Evolutionary conservation across 257 asterid genomes (phyloP), one percentile per base, ranked within the genome.

Genomic region (Jaltomata sinuosa): DNA sequence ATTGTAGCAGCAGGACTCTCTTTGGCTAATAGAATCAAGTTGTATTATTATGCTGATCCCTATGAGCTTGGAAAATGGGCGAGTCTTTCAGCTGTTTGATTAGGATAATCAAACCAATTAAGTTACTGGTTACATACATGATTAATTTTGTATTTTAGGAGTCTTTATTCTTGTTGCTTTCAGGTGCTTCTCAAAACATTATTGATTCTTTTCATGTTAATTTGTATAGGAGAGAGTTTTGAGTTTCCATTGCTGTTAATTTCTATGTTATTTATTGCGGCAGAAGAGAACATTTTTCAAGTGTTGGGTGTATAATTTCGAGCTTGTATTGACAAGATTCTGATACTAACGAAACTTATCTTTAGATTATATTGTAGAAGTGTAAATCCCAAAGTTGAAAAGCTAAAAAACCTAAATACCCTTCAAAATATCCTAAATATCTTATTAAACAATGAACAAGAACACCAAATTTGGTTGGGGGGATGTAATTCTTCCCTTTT

Each of bases 41-140:
- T 96, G 86, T 96, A 94, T 86, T 96, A 96, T 85, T 92, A 94
- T 80, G 97, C 94, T 1, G 98, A 93, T 84, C 98, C 98, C 1
- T 93, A 94, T 22, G 99, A 96, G 79, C 96, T 96, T 2, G 99
- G 98, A 14, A 96, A 96, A 89, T 96, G 98, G 98, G 98, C 97
- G 19, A 93, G 95, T 85, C 97, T 93, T 84, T 96, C 98, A 15
- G 97, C 96, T 57, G 88, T 96, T 64, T 96, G 93, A 91, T 83
- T 72, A 40, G 52, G 11, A 11, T 11, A 74, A 79, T 72, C 15
- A 31, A 8, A 29, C 72, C 40, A 14, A 61, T 14, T 64, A 64
- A 29, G 72, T 32, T 3, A 14, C 38, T 25, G 36, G 34, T 42
- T 47, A 16, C 61, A 76, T 47, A 16, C 61, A 76, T 47, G 61